Evolutionary conservation across 2,329 filamentous ascomycete genomes (phyloP).

Genomic region (Cladosporium halotolerans): DNA sequence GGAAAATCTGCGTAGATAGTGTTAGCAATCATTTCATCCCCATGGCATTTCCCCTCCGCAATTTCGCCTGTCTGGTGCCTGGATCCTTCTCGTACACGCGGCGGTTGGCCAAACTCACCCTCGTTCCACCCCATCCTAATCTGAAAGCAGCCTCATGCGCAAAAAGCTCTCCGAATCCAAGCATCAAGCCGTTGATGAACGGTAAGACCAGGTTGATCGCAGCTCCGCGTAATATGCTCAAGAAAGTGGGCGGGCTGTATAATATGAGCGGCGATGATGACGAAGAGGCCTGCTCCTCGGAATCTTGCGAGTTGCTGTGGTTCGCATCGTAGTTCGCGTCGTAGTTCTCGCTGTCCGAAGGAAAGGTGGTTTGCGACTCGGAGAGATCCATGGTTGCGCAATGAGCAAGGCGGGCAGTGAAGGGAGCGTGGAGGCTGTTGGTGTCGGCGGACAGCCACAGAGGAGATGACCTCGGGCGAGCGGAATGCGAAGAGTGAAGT

Average conservation of each 20-base stretch:
- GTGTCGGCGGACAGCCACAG: background rate
- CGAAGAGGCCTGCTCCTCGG: slow-evolving; percentile 55
- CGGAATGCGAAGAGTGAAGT: background rate
- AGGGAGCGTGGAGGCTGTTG: background rate
- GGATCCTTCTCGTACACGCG: background rate
- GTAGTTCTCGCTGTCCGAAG: slow-evolving; percentile 79
- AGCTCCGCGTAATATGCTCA: slow-evolving; percentile 76
- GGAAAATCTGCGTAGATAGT: slow-evolving; percentile 46
- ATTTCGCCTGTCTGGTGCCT: too few relatives aligned
- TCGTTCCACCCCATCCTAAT: slow-evolving; percentile 88
- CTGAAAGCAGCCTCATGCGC: slow-evolving; percentile 92
- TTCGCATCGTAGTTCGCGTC: slow-evolving; percentile 65
- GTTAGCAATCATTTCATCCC: background rate
- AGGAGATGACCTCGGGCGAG: background rate
- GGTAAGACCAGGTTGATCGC: slow-evolving; percentile 94
- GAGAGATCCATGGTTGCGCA: slow-evolving; percentile 41
- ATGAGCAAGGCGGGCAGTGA: too few relatives aligned
- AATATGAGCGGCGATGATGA: slow-evolving; percentile 66
- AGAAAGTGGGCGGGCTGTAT: slow-evolving; percentile 82
- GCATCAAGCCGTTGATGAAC: slow-evolving; percentile 96
- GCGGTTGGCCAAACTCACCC: slow-evolving; percentile 50
- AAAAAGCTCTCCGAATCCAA: slow-evolving; percentile 94
- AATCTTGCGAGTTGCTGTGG: slow-evolving; percentile 38
- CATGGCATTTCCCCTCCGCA: background rate
- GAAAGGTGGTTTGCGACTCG: slow-evolving; percentile 70